These are phyloP conservation scores for Phytophthora melonis DNA, from an alignment of 352 stramenopile species.

Conservation along the genomic window DNA sequence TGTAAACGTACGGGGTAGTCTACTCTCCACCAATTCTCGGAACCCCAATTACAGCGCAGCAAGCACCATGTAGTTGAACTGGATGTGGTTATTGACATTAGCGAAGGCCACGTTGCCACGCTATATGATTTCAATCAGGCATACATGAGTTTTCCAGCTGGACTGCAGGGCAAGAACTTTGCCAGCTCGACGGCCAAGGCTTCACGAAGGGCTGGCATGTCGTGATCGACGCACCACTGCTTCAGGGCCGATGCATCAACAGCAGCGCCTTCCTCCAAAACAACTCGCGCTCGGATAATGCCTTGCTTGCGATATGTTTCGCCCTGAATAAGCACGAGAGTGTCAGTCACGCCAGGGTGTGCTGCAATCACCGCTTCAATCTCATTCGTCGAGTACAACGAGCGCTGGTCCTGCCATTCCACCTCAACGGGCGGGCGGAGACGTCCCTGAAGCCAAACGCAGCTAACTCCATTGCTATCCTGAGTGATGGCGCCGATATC, in stretches of 20 bases:
- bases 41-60: no score
- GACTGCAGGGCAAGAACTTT: constrained; percentile 78
- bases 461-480: constrained; percentile 36
- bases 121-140: constrained; percentile 37
- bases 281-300: constrained; percentile 46
- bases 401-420: constrained; percentile 41
- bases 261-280: constrained; percentile 34
- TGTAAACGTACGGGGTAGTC: no score
- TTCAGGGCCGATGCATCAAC: constrained; percentile 45
- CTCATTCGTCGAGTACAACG: constrained; percentile 37
- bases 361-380: constrained; percentile 52
- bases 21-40: no score
- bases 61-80: no score
- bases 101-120: not conserved
- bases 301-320: constrained; percentile 16
- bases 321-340: constrained; percentile 59
- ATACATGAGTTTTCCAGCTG: constrained; percentile 89
- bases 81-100: not conserved
- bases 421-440: constrained; percentile 57
- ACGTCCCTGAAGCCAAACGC: constrained; percentile 75
- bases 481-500: constrained; percentile 58
- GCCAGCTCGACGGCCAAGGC: constrained; percentile 63
- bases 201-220: constrained; percentile 48
- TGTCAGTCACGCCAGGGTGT: constrained; percentile 64
- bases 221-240: constrained; percentile 43